Evolutionary conservation across 805 yeast genomes (phyloP).

Genomic region (Millerozyma miso): DNA sequence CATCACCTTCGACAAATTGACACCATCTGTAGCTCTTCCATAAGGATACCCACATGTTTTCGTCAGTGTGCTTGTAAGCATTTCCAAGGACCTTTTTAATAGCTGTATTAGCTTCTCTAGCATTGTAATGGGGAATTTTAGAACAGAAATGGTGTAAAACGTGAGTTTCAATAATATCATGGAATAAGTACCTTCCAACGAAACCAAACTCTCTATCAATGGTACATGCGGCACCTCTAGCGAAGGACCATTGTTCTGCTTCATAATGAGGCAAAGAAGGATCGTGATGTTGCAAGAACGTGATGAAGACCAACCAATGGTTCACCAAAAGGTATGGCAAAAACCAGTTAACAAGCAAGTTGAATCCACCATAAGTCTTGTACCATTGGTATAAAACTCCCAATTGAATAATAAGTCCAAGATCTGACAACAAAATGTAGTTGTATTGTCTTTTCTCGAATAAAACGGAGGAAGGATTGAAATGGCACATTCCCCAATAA

Average conservation of each 20-base stretch:
- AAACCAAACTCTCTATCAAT: conserved; percentile 82
- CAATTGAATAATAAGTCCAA: conserved; percentile 58
- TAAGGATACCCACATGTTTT: conserved; percentile 67
- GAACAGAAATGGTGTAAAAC: conserved; percentile 82
- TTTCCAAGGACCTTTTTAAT: conserved; percentile 82
- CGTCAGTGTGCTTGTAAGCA: conserved; percentile 62
- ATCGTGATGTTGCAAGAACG: conserved; percentile 81
- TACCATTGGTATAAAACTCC: conserved; percentile 57
- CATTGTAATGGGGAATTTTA: conserved; percentile 84
- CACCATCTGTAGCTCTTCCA: conserved; percentile 64
- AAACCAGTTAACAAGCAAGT: conserved; percentile 64
- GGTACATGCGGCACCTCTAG: conserved; percentile 88
- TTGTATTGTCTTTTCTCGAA: conserved; percentile 71
- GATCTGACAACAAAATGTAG: conserved; percentile 67
- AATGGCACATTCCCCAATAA: conserved; percentile 56
- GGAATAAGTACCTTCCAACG: conserved; percentile 74
- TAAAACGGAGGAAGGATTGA: conserved; percentile 67
- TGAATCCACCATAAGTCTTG: conserved; percentile 58
- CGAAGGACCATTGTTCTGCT: conserved; percentile 73
- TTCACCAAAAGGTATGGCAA: conserved; percentile 76
- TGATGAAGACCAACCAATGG: conserved; percentile 88
- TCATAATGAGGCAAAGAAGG: conserved; percentile 77
- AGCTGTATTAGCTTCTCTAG: conserved; percentile 73
- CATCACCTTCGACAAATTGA: conserved; percentile 70
- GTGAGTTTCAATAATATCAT: conserved; percentile 87